Conservation (phyloP, 768 basidiomycete species). For the Auriscalpium vulgare region DNA sequence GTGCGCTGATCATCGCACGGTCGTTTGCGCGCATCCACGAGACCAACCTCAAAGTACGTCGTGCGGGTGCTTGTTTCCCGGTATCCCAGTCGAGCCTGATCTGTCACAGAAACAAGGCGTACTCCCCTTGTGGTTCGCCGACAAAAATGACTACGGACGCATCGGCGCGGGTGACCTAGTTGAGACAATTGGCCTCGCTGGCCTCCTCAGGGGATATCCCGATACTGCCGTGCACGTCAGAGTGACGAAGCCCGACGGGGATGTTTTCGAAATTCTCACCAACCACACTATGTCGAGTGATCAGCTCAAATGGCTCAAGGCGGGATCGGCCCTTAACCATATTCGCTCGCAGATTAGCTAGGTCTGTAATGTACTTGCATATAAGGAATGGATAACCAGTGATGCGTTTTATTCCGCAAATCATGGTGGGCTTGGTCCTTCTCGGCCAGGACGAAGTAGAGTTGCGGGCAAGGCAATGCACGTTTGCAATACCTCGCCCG, state of each 20-base stretch:
- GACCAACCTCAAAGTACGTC: slow-evolving; percentile 82
- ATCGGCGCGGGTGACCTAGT: slow-evolving; percentile 79
- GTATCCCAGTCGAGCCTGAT: not conserved
- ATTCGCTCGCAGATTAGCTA: slow-evolving; percentile 55
- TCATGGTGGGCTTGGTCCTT: no score
- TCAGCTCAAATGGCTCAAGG: slow-evolving; percentile 83
- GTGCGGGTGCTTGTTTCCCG: not conserved
- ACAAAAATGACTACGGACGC: slow-evolving; percentile 77
- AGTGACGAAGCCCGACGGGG: slow-evolving; percentile 61
- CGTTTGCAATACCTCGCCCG: no score
- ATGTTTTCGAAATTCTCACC: slow-evolving; percentile 58
- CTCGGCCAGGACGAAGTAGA: no score
- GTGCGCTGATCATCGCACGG: slow-evolving; percentile 78
- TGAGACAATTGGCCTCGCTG: slow-evolving; percentile 75
- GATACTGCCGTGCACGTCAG: slow-evolving; percentile 40
- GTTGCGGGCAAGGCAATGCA: no score
- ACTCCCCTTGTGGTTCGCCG: slow-evolving; percentile 87
- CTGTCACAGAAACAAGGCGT: slow-evolving; percentile 86
- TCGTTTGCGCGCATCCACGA: slow-evolving; percentile 99
- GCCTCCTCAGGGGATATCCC: slow-evolving; percentile 42
- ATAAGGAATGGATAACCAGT: no score
- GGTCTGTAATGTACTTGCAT: slow-evolving; percentile 3
- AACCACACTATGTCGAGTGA: slow-evolving; percentile 88
- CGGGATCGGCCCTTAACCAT: slow-evolving; percentile 85
- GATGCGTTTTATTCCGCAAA: no score